A percentile compares a stretch with the other conserved stretches of the same genome.
These are phyloP conservation scores for Trypanosoma cruzi DNA, from an alignment of 208 protist species.

Conservation along the genomic window DNA sequence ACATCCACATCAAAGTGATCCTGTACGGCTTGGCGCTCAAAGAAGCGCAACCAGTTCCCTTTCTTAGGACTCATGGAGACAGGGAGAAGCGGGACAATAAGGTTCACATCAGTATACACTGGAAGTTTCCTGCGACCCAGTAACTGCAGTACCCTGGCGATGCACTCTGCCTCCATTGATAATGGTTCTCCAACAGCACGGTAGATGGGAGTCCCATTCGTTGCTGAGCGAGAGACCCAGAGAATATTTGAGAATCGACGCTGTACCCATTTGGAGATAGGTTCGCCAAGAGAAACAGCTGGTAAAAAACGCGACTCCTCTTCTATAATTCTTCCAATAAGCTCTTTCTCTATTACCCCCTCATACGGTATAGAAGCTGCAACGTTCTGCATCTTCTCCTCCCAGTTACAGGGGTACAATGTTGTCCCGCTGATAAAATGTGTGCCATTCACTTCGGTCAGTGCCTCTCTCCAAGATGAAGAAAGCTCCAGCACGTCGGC, in stretches of 20 bases:
- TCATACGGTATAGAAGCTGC: constrained; percentile 54
- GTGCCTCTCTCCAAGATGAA: constrained; percentile 10
- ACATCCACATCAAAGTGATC: constrained; percentile 44
- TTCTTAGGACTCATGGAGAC: constrained; percentile 21
- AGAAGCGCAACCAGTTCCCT: constrained; percentile 27
- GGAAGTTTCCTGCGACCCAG: constrained; percentile 60
- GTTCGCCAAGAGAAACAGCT: constrained; percentile 24
- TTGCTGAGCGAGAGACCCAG: constrained; percentile 60
- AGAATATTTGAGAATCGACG: constrained; percentile 40
- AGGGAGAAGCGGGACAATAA: constrained; percentile 47
- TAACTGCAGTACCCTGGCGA: constrained; percentile 39
- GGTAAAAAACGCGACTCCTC: constrained; percentile 24
- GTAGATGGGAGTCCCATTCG: constrained; percentile 48
- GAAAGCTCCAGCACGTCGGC: neutral
- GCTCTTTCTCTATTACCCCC: constrained; percentile 54
- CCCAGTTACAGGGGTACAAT: constrained; percentile 57
- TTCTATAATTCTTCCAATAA: constrained; percentile 32
- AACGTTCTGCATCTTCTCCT: constrained; percentile 30
- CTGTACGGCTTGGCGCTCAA: constrained; percentile 19
- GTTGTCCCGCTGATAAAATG: constrained; percentile 14
- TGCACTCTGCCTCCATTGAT: constrained; percentile 18
- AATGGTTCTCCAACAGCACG: constrained; percentile 14
- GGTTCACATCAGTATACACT: constrained; percentile 53
- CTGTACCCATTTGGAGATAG: constrained; percentile 43
- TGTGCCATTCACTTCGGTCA: constrained; percentile 22